Base-by-base conservation (phyloP, 345 rosid species). In the Lepidium africanum region DNA sequence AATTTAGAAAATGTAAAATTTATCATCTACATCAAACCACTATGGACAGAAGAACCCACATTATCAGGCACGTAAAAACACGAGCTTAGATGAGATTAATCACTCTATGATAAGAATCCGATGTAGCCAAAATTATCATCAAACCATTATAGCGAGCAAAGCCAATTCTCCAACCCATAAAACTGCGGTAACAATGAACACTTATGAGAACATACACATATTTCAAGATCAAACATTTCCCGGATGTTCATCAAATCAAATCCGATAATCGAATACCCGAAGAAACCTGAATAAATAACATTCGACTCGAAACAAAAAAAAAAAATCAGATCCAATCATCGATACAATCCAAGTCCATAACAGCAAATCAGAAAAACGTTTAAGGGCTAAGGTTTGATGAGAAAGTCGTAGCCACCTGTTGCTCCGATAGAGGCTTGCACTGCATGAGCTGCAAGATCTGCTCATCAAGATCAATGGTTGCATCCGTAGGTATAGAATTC, bases 371-470 rank as follows among this genome's bases (percentile, higher is more conserved):
- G 61, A 14, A 16, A 23, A 48, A 47, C 40, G 41, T 49, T 19
- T 48, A 39, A 37, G 12, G 53, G 21, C 11, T 11, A 67, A 54
- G 39, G 21, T 63, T 36, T 6, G 36, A 57, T 9, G 56, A 43
- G 49, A 3, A 59, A 74, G 21, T 23, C n/a, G 48, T 9, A 45
- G 46, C 37, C 35, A 88, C 95, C 95, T 88, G 89, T 49, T 78
- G 88, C 80, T 88, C 95, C 4, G 91, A 88, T 39, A 88, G 87
- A 11, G 95, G 95, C 79, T 86, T 88, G 86, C 95, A 88, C 84
- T 88, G 95, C 87, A 82, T 88, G 62, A 88, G 91, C 86, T 84
- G 91, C 64, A 85, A 79, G 86, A 88, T 86, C 87, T 88, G 91
- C 70, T 86, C 91, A 69, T 89, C 88, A 15, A 89, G 87, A 76